phyloP scores from a whole-genome alignment of 441 rosid genomes.

The Erodium trifolium region DNA sequence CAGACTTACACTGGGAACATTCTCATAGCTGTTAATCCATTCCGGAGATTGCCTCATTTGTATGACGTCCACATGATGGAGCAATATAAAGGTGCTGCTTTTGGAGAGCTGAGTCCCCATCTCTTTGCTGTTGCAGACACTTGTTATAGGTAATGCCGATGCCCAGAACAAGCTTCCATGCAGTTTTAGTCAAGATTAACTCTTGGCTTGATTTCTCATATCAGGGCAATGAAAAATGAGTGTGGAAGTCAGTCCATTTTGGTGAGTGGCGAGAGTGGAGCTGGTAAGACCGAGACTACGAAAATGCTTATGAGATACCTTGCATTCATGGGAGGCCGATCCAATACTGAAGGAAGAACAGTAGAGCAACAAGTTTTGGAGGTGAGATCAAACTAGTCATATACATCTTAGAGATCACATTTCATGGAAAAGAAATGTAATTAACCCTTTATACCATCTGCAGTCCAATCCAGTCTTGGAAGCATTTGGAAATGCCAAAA shows the following conservation, averaged over 20 bases:
- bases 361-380: constrained; percentile 99
- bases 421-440: not conserved
- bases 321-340: constrained; percentile 92
- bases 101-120: constrained; percentile 99
- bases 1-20: constrained; percentile 99
- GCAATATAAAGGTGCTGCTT: constrained; percentile 94
- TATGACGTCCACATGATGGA: constrained; percentile 99
- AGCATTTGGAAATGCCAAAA: constrained; percentile 99
- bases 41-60: constrained; percentile 95
- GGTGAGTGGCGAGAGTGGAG: constrained; percentile 99
- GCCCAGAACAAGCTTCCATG: not conserved
- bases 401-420: not conserved
- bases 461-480: constrained; percentile 99
- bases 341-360: constrained; percentile 95
- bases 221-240: constrained; percentile 95
- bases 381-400: constrained; percentile 37
- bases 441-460: constrained; percentile 7
- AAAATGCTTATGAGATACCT: constrained; percentile 99
- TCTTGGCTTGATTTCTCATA: constrained; percentile 24
- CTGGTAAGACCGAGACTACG: constrained; percentile 99
- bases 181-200: constrained; percentile 5
- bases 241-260: constrained; percentile 97
- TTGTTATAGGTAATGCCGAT: constrained; percentile 57
- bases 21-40: constrained; percentile 93
- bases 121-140: constrained; percentile 97